These are phyloP conservation scores for Verruconis gallopava DNA, from an alignment of 2,329 filamentous ascomycete genomes.

Conservation along the genomic window DNA sequence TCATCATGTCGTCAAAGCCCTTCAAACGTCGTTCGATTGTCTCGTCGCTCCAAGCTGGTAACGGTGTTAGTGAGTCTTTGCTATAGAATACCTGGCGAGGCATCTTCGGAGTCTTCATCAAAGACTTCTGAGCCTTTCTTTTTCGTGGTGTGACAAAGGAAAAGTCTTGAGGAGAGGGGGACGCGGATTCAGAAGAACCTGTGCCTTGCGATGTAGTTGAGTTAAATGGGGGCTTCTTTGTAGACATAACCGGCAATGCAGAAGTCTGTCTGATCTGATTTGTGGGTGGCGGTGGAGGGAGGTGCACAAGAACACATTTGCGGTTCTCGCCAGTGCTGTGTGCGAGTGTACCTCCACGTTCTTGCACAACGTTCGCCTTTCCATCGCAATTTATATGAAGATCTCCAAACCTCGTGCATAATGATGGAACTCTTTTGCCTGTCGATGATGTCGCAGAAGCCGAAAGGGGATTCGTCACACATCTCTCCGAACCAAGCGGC, in stretches of 20 bases:
- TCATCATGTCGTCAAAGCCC: constrained; percentile 63
- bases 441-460: neutral
- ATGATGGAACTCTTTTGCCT: neutral
- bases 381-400: constrained; percentile 20
- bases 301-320: neutral
- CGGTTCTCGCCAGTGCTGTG: neutral
- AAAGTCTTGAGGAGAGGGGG: neutral
- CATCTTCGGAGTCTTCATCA: constrained; percentile 1
- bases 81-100: constrained; percentile 46
- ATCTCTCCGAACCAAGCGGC: no score
- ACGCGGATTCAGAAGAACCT: no score
- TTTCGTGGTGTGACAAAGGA: neutral
- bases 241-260: neutral
- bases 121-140: neutral
- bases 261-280: neutral
- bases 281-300: neutral
- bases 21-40: constrained; percentile 52
- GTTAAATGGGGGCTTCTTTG: neutral
- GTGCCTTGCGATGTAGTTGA: no score
- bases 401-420: neutral
- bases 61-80: constrained; percentile 55
- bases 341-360: neutral
- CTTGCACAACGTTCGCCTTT: neutral
- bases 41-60: neutral
- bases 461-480: no score